Percentiles rank a stretch among this genome's conserved stretches.
These are phyloP conservation scores for Ulvella scutata DNA, from an alignment of 139 green algal species.

Conservation along the genomic window DNA sequence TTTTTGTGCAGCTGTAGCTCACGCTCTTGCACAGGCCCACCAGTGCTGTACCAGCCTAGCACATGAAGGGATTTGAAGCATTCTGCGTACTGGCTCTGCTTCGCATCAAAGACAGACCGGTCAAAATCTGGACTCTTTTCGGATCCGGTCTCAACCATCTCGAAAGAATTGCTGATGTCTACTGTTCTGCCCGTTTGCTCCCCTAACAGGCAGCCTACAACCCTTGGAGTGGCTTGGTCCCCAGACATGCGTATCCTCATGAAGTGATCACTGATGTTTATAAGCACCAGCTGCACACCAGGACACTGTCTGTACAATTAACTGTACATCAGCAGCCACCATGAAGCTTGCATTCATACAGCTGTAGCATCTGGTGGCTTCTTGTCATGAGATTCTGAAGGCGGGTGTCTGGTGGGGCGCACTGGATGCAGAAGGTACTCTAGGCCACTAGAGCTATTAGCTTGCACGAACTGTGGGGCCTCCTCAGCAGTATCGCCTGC, in stretches of 20 bases:
- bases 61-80: not conserved
- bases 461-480: no score
- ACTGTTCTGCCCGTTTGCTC: not conserved
- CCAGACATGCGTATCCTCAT: not conserved
- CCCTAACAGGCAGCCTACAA: not conserved
- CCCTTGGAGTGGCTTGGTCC: not conserved
- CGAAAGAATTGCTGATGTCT: not conserved
- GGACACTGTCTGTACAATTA: no score
- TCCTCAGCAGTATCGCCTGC: no score
- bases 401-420: no score
- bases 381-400: no score
- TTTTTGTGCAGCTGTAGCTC: not conserved
- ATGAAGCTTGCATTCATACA: no score
- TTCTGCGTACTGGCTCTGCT: not conserved
- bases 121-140: not conserved
- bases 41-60: not conserved
- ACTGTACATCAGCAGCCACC: no score
- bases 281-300: not conserved
- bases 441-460: no score
- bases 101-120: not conserved
- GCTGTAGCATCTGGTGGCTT: no score
- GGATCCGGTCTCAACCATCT: not conserved
- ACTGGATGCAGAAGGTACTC: no score
- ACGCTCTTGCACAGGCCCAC: not conserved
- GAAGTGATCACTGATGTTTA: constrained; percentile 4